Evolutionary conservation across 768 basidiomycete genomes (phyloP), one percentile per base, ranked within the genome.

Genomic region (Mycena crocata): DNA sequence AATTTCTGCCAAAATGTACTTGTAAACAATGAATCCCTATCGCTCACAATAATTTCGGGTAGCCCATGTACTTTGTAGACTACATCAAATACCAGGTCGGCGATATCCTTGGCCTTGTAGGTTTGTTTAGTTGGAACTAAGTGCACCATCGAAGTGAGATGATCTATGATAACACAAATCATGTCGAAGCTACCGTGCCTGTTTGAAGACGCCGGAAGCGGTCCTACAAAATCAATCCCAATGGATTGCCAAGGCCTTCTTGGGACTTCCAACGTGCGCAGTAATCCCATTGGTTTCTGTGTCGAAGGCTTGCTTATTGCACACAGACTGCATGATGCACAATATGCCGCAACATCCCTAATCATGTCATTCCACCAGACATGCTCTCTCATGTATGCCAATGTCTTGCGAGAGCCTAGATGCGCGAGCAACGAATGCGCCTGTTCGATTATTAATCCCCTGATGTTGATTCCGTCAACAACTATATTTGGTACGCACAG

Each of bases 381-480:
- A 23, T 66, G 35, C 12, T 61, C 59, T 8, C 49, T 26, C 49
- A 58, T 24, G 68, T 12, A 77, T 1, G 68, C 57, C 40, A 68
- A 55, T 44, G 80, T 82, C 44, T 82, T 82, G 9, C 35, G 14
- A 0, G 63, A 17, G 3, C 81, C 79, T 0, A 82, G 52, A 49
- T 82, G 81, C 0, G 80, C 81, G 2, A 82, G 57, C 0, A 82
- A 13, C 1, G 77, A 79, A 34, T 82, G 81, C 0, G 79, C 80
- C 15, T 80, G 79, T 0, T 54, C 56, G 0, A 82, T 80, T 0
- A 82, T n/a, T 1, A 73, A 48, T 39, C 77, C 78, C 0, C 74
- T 52, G 0, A 75, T 28, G 0, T 50, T 51, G 8, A 67, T 24
- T 0, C 59, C 69, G 1, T 69, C 68, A 0, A 73, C 30, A 5